Conservation (phyloP, 2,329 filamentous ascomycete species). For the Pseudogymnoascus sp. region DNA sequence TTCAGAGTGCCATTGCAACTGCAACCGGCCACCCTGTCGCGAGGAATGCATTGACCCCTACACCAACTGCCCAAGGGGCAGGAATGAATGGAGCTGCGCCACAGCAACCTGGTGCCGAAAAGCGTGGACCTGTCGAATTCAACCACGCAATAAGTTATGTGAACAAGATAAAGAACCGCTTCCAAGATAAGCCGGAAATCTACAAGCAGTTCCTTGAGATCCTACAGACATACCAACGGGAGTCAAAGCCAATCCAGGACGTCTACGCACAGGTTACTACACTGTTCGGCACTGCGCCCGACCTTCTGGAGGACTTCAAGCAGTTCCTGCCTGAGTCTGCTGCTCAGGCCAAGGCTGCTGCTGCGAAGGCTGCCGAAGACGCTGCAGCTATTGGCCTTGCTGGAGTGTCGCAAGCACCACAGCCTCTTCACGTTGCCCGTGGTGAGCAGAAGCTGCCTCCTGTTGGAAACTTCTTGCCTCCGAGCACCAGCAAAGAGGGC, state of each 20-base stretch:
- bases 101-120: constrained; percentile 62
- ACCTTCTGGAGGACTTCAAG: constrained; percentile 96
- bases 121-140: constrained; percentile 92
- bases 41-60: constrained; percentile 52
- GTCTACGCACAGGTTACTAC: constrained; percentile 96
- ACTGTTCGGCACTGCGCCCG: constrained; percentile 85
- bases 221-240: constrained; percentile 92
- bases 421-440: constrained; percentile 41
- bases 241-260: constrained; percentile 97
- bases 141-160: constrained; percentile 99
- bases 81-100: constrained; percentile 54
- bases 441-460: constrained; percentile 73
- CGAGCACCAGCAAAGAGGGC: constrained; percentile 77
- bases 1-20: constrained; percentile 51
- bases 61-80: constrained; percentile 48
- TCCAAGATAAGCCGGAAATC: constrained; percentile 92
- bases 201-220: constrained; percentile 99
- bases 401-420: constrained; percentile 47
- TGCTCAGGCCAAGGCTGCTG: constrained; percentile 56
- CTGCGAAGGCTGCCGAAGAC: constrained; percentile 55
- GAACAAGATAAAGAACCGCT: constrained; percentile 99
- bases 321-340: constrained; percentile 93
- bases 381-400: constrained; percentile 50
- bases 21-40: constrained; percentile 36
- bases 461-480: constrained; percentile 81